Evolutionary conservation across 345 rosid species (phyloP), one percentile per base, ranked within the genome.

Genomic region (Eucalyptus microcorys): DNA sequence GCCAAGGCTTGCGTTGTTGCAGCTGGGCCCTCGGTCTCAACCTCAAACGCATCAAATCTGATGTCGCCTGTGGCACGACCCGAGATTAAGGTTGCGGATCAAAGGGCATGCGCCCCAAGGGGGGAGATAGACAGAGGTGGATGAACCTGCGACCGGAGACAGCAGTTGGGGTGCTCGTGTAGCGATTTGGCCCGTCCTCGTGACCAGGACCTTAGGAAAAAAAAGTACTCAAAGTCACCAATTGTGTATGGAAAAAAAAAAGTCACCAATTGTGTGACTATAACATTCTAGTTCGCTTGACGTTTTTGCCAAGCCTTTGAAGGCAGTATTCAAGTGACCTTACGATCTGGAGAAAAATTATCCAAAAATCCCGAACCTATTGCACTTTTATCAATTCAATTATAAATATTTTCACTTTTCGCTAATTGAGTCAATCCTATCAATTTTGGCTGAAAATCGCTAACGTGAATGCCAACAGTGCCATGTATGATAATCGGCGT

Each of bases 391-490:
- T 52, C 4, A 52, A 48, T 52, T 52, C 1, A 52, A 52, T 52
- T 52, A 21, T 52, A 21, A 52, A 52, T 52, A 52, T 52, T 52
- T 52, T 52, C 5, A 7, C 57, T 21, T 52, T 52, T 52, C 0
- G 2, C 10, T 52, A 52, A 52, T 52, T 52, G 10, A 21, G 10
- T 21, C 26, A 8, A 21, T 52, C 1, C 0, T 52, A 52, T 2
- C 10, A 19, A 19, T 52, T 52, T 7, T 52, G 26, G 24, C 4
- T 0, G 2, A 52, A 52, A 52, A 52, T 52, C 2, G 1, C 0
- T 7, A 7, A 52, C 4, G 1, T 52, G 9, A 10, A 19, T 52
- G 1, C 10, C 2, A 52, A 0, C 9, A 7, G 0, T 19, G 55
- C 4, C 2, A 19, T 52, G 10, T 52, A 52, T 52, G 24, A 52